Conservation (phyloP, 208 protist genomes). For the Trypanosoma rangeli region DNA sequence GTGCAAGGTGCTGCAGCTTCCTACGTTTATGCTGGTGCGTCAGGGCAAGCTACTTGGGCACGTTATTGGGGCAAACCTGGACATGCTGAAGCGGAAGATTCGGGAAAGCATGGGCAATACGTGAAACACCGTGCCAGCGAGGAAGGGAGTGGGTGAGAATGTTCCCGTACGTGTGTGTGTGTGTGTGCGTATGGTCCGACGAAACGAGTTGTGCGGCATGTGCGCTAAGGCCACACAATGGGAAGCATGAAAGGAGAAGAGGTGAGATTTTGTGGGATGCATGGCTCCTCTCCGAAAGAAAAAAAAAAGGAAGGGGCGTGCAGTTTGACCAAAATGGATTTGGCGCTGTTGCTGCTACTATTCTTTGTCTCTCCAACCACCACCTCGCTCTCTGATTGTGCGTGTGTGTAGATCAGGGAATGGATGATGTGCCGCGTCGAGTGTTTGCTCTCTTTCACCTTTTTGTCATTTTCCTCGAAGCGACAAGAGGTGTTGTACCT, state of each 20-base stretch:
- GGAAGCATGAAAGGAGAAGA: not conserved
- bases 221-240: no score
- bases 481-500: not conserved
- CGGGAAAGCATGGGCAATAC: slow-evolving; percentile 32
- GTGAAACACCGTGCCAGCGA: not conserved
- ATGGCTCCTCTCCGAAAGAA: not conserved
- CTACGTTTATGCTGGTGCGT: slow-evolving; percentile 76
- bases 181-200: not conserved
- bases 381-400: not conserved
- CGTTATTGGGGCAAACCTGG: slow-evolving; percentile 78
- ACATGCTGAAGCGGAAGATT: slow-evolving; percentile 62
- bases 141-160: not conserved
- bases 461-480: not conserved
- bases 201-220: not conserved
- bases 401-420: not conserved
- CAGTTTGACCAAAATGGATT: not conserved
- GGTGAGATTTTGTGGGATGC: not conserved
- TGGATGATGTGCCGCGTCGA: slow-evolving; percentile 4
- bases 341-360: not conserved
- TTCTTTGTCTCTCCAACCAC: not conserved
- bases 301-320: not conserved
- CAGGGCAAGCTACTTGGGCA: slow-evolving; percentile 57
- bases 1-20: slow-evolving; percentile 74
- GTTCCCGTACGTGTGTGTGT: not conserved
- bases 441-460: slow-evolving; percentile 19